Base-by-base conservation (phyloP, 768 basidiomycete genomes). In the Serpula lacrymans region DNA sequence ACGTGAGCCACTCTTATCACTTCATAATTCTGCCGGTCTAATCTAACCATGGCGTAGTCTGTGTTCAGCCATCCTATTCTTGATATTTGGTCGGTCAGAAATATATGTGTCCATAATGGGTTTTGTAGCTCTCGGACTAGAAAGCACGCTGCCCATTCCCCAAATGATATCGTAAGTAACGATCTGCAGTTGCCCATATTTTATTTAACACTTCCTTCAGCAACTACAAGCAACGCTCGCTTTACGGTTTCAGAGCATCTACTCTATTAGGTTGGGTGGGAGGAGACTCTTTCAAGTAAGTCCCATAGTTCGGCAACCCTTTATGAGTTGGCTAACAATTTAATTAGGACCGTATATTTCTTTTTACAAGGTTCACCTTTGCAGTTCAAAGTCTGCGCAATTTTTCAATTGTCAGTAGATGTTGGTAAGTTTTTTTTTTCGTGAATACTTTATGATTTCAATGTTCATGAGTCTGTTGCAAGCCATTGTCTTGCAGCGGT, bases 111-210 rank as follows among this genome's bases (percentile, higher is more conserved):
- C 69, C 12, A 59, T 77, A 5, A 67, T 91, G 16, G 89, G 89
- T 1, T 92, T 88, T 53, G 50, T 86, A 28, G 85, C 89, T 1
- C 57, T 92, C 18, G 89, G 90, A 10, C 66, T 92, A 18, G 89
- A 91, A 60, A 91, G 88, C 49, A 88, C 84, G 3, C 63, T 92
- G n/a, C 89, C 89, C 6, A 75, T 92, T 40, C 89, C 89, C 3
- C 89, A 92, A 52, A 67, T 92, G 28, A 71, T 88, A 42, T 89
- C 83, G 89, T 82, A 43, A 14, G 62, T 54, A 18, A 34, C 12
- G 42, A 34, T 42, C 30, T 25, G 44, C 22, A 39, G 24, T 18
- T 44, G 26, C 27, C 25, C 43, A n/a, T 27, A n/a, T 24, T 45
- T 30, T 34, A 41, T 40, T 21, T 42, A 17, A 33, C 21, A 12